phyloP scores from a whole-genome alignment of 768 basidiomycete species.

The Gyrodon lividus region DNA sequence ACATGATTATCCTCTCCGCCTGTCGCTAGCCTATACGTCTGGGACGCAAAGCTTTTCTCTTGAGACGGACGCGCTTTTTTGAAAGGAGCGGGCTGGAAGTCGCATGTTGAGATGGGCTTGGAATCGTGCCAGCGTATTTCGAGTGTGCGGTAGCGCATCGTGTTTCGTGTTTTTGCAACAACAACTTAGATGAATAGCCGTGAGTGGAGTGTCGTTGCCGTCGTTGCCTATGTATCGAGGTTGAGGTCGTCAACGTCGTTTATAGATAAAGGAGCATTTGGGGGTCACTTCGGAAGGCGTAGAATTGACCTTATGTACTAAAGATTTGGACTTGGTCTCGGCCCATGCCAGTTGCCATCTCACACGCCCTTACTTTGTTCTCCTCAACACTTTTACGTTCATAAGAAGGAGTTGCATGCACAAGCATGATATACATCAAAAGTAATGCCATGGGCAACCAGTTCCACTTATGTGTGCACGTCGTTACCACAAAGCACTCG shows the following conservation, averaged over 20 bases:
- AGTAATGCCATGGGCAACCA: conserved; percentile 1
- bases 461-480: conserved; percentile 1
- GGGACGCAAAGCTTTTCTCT: conserved; percentile 55
- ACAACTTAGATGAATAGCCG: not conserved
- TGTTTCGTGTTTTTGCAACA: conserved; percentile 5
- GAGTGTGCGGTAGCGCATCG: conserved; percentile 84
- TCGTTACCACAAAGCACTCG: conserved; percentile 24
- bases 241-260: not conserved
- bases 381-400: not conserved
- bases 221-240: conserved; percentile 6
- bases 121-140: conserved; percentile 97
- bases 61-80: conserved; percentile 75
- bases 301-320: not conserved
- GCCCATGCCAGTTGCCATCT: conserved; percentile 11
- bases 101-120: conserved; percentile 93
- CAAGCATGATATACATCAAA: conserved; percentile 7
- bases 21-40: conserved; percentile 90
- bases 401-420: not conserved
- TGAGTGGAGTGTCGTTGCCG: conserved; percentile 5
- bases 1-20: conserved; percentile 97
- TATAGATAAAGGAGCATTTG: conserved; percentile 11
- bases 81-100: conserved; percentile 86
- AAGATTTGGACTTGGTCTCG: too few relatives aligned
- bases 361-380: conserved; percentile 21
- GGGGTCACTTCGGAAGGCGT: not conserved